These are phyloP conservation scores for Pseudonitzschia multistriata DNA, from an alignment of 108 stramenopile species.

Conservation along the genomic window DNA sequence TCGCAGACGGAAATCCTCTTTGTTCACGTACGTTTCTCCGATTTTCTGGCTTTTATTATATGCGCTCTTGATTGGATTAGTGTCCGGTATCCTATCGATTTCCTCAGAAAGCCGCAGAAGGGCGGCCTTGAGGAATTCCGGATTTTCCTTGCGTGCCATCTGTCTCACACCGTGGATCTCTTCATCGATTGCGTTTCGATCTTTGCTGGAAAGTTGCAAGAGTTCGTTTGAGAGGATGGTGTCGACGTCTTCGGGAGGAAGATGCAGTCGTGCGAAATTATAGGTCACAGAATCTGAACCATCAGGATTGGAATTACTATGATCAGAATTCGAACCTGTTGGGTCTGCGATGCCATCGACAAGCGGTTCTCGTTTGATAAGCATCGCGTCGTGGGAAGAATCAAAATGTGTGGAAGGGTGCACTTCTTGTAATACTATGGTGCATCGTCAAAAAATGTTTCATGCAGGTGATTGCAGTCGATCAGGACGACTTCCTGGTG, in stretches of 20 bases:
- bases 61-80: background rate
- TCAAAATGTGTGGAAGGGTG: too few relatives aligned
- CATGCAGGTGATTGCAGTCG: too few relatives aligned
- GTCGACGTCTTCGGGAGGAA: background rate
- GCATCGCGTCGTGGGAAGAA: too few relatives aligned
- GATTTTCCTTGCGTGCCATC: constrained; percentile 11
- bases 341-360: too few relatives aligned
- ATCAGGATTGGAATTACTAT: too few relatives aligned
- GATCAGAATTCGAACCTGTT: too few relatives aligned
- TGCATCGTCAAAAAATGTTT: too few relatives aligned
- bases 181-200: background rate
- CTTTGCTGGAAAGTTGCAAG: background rate
- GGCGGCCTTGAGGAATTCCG: constrained; percentile 5
- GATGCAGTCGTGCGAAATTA: background rate
- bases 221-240: background rate
- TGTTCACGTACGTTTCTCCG: constrained; percentile 16
- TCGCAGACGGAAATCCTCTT: constrained; percentile 23
- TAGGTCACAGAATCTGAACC: too few relatives aligned
- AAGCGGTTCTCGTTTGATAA: too few relatives aligned
- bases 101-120: background rate
- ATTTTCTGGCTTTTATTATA: constrained; percentile 22
- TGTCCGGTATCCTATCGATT: constrained; percentile 4
- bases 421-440: too few relatives aligned
- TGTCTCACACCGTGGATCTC: background rate
- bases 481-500: too few relatives aligned